Evolutionary conservation across 768 basidiomycete species (phyloP), one percentile per base, ranked within the genome.

Genomic region (Trametopsis cervina): DNA sequence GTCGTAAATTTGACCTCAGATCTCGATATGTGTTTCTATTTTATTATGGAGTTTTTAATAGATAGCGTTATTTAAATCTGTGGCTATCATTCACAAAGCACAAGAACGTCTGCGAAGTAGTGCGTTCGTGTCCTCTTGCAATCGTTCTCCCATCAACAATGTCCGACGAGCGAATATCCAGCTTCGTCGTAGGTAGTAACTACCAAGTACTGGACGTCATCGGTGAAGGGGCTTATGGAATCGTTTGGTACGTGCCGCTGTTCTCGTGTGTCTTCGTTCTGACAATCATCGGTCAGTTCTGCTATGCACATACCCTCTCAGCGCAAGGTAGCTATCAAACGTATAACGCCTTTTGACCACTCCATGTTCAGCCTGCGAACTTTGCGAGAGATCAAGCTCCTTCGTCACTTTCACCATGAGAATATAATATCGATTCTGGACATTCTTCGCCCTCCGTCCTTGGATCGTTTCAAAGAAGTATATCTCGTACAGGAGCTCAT

Each of bases 341-440:
- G 89, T 70, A 92, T 96, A 68, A 83, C 87, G 0, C 92, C 92
- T 4, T 96, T 95, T 57, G 93, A 95, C 63, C 92, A 94, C 62
- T 84, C 91, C 49, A 91, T 95, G 89, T 94, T 93, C 69, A 90
- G 89, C 61, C 74, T 93, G 63, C 73, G 85, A 42, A 95, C 92
- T n/a, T 73, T 94, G 42, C 80, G 92, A 53, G 92, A 96, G 71
- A 86, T 96, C 64, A 97, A 96, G 70, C 80, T 98, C 15, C 78
- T 97, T 45, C 83, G 87, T 35, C 89, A 92, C 71, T 86, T 89
- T 57, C 77, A 77, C 58, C 83, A 85, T 65, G 84, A 85, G 61
- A 84, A 95, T 63, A 94, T 98, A 69, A 97, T 97, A 66, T 81
- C 89, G 11, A 93, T 98, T 60, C 76, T 97, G 50, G 96, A 98